Evolutionary conservation across 2,329 filamentous ascomycete genomes (phyloP).

Genomic region (Coniochaeta sp.): DNA sequence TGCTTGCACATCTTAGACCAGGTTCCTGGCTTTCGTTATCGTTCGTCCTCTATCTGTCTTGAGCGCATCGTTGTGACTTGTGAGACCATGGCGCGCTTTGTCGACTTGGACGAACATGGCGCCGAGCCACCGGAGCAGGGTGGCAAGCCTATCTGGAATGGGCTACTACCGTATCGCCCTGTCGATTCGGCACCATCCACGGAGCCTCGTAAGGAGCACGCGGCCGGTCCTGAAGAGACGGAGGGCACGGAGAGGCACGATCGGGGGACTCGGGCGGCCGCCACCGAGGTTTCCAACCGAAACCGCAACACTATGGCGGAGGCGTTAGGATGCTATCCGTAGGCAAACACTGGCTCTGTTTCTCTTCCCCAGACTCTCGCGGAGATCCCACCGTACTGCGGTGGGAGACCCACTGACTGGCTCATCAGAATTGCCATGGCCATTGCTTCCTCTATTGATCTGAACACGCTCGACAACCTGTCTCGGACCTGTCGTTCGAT

Average conservation of each 20-base stretch:
- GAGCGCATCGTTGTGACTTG: not conserved
- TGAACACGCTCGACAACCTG: slow-evolving; percentile 79
- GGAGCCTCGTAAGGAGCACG: not conserved
- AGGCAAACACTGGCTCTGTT: slow-evolving; percentile 32
- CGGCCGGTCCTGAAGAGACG: not conserved
- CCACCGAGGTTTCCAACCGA: slow-evolving; percentile 19
- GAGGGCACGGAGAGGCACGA: slow-evolving; percentile 6
- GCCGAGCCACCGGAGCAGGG: slow-evolving; percentile 16
- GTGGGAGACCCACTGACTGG: slow-evolving; percentile 11
- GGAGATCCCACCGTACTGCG: not conserved
- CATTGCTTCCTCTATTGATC: slow-evolving; percentile 71
- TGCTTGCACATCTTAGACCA: not conserved
- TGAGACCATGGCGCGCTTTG: slow-evolving; percentile 23
- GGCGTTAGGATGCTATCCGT: slow-evolving; percentile 63
- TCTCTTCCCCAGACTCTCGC: slow-evolving; percentile 4
- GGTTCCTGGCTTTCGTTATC: not conserved
- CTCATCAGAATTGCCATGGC: slow-evolving; percentile 62
- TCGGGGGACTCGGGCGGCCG: slow-evolving; percentile 13
- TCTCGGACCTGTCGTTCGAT: slow-evolving; percentile 77
- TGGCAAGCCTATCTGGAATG: slow-evolving; percentile 8
- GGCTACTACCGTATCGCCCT: not conserved
- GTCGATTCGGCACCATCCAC: not conserved
- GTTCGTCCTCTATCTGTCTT: not conserved
- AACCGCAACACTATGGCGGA: slow-evolving; percentile 48
- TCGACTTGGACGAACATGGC: slow-evolving; percentile 23